These are phyloP conservation scores for Fusarium duplospermum DNA, from an alignment of 2,329 filamentous ascomycete genomes.

Conservation along the genomic window DNA sequence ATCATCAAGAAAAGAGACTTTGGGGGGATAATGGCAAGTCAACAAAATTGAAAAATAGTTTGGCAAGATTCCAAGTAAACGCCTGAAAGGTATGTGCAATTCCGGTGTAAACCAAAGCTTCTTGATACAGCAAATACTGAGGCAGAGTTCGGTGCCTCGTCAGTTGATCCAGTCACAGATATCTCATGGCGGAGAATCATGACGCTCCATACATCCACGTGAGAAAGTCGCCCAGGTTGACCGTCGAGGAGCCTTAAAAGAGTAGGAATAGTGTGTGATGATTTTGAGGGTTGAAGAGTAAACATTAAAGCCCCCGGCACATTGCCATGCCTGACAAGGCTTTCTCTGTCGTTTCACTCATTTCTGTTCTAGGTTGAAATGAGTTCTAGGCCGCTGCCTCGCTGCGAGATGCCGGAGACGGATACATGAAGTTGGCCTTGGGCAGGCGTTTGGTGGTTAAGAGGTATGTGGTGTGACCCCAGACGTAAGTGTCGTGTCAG, in stretches of 20 bases:
- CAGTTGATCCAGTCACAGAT: neutral
- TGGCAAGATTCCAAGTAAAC: neutral
- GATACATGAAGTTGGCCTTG: slow-evolving; percentile 21
- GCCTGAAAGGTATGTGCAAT: neutral
- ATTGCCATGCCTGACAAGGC: neutral
- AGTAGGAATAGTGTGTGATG: neutral
- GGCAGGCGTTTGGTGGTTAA: slow-evolving; percentile 16
- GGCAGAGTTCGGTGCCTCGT: neutral
- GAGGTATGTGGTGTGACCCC: slow-evolving; percentile 24
- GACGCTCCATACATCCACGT: neutral
- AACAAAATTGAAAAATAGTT: neutral
- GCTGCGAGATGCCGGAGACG: neutral
- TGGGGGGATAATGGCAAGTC: neutral
- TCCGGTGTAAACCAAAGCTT: neutral
- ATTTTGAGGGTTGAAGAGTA: slow-evolving; percentile 16
- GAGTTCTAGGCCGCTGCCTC: slow-evolving; percentile 2
- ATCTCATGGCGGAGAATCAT: neutral
- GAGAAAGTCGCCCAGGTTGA: neutral
- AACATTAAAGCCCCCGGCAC: slow-evolving; percentile 18
- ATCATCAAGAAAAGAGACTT: neutral
- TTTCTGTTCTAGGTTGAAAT: slow-evolving; percentile 19
- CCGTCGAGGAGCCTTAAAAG: neutral
- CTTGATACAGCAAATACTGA: neutral
- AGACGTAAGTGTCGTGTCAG: slow-evolving; percentile 15
- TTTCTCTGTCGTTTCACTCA: slow-evolving; percentile 2